Evolutionary conservation across 306 rosid species (phyloP), one percentile per base, ranked within the genome.

Genomic region (Coriaria nepalensis): DNA sequence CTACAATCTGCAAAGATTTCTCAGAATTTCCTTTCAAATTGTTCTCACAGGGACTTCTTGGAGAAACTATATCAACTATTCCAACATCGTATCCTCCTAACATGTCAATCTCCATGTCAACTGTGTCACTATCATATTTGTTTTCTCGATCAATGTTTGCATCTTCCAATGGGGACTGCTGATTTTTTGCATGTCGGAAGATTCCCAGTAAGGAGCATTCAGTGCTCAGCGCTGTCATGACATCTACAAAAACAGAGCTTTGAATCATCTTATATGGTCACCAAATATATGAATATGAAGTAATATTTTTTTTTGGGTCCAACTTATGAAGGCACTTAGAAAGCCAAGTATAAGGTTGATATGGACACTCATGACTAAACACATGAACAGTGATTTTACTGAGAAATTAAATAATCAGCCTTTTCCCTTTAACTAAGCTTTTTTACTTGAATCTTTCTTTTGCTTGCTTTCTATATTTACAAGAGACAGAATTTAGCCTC

Each of bases 151-250:
- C 37, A 9, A n/a, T 35, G 10, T 10, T n/a, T 35, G 43, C 33
- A 35, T 33, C 36, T 52, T 47, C 64, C 62, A 34, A 29, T 3
- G 11, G 58, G 39, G 20, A 32, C 49, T 59, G 43, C 29, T 10
- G 29, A 12, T 44, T 38, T 51, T 61, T 44, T 0, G 3, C 46
- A 32, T 0, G 35, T n/a, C 74, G 74, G 61, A 83, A 78, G 45
- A 80, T 9, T 57, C 93, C 96, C 77, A 80, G 80, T 4, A 87
- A 61, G 63, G 70, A 71, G 50, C 37, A 40, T 49, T 63, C 73
- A 10, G 52, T 40, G 32, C 63, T 40, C 10, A 52, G 40, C 47
- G 41, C 48, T 11, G 54, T 60, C 39, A 73, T 7, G 47, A 53
- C 33, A 47, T 77, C 93, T 78, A 15, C 6, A 42, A 37, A 49